Evolutionary conservation across 805 yeast genomes (phyloP), one percentile per base, ranked within the genome.

Genomic region (Wickerhamomyces ciferrii): DNA sequence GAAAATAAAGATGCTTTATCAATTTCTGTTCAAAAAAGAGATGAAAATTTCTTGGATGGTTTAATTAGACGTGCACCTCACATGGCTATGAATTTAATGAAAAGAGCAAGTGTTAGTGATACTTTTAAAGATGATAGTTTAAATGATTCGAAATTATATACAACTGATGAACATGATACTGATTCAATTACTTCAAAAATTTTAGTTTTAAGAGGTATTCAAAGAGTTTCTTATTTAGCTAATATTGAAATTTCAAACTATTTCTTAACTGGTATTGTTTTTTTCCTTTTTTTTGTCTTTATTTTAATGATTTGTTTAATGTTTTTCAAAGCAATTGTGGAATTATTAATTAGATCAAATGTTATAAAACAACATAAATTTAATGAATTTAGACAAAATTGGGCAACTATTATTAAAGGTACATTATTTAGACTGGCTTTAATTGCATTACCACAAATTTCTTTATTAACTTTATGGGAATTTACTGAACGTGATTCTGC

Each of bases 331-430:
- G 91, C 82, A 15, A 60, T 75, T 45, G 76, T 78, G 66, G 96
- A 83, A 65, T 74, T 78, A 42, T 71, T 74, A 43, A 76, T 83
- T 31, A 74, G 82, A 53, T 65, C 84, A 4, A 76, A 80, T 27
- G 59, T 76, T 17, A 74, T 87, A 70, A 74, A 75, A 48, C 78
- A 78, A 39, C 74, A 69, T 48, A 83, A 83, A 63, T 87, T 88
- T 62, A 68, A 73, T 46, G 90, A 84, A 50, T 92, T 83, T 64
- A 81, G 99, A 63, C 73, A 71, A 46, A 85, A 88, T 56, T 94
- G 96, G 97, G 70, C 80, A 20, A 72, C 78, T n/a, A 79, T 89
- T 57, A 81, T 87, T 59, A 92, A 91, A 66, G 99, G 99, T 43
- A 79, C 94, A 8, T 66, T 94, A 48, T 94, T 84, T 73, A 78